Percentiles rank a stretch among this genome's conserved stretches.
Conservation (phyloP, 1,284 basidiomycete species). For the Rhizoctonia solani region DNA sequence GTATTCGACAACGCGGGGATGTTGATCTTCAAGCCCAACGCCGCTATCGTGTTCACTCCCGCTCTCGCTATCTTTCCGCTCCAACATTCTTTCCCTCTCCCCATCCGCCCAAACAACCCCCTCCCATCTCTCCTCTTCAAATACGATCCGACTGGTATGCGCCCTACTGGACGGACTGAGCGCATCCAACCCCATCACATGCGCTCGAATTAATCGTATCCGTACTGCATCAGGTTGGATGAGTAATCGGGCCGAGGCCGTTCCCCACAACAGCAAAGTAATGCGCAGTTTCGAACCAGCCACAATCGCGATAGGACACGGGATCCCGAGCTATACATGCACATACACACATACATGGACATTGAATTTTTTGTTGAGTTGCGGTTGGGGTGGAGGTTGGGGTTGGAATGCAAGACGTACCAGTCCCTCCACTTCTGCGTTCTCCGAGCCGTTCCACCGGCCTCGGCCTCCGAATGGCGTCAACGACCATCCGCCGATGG, state of each 20-base stretch:
- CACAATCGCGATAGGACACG: neutral
- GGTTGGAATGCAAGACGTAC: no score
- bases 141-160: conserved; percentile 16
- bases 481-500: neutral
- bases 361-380: no score
- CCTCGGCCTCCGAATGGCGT: conserved; percentile 24
- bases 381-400: no score
- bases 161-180: conserved; percentile 16
- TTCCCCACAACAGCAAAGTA: conserved; percentile 1
- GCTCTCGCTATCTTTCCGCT: neutral
- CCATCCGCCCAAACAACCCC: conserved; percentile 1
- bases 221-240: neutral
- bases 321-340: neutral
- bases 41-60: conserved; percentile 5
- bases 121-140: neutral
- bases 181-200: conserved; percentile 24
- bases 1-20: no score
- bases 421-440: conserved; percentile 14
- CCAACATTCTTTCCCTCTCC: no score
- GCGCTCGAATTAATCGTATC: neutral
- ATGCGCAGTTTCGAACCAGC: neutral
- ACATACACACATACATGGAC: no score
- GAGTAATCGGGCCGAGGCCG: neutral
- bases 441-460: neutral
- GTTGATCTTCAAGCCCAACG: neutral